These are phyloP conservation scores for Rosa chinensis DNA, from an alignment of 306 rosid species.

Conservation along the genomic window DNA sequence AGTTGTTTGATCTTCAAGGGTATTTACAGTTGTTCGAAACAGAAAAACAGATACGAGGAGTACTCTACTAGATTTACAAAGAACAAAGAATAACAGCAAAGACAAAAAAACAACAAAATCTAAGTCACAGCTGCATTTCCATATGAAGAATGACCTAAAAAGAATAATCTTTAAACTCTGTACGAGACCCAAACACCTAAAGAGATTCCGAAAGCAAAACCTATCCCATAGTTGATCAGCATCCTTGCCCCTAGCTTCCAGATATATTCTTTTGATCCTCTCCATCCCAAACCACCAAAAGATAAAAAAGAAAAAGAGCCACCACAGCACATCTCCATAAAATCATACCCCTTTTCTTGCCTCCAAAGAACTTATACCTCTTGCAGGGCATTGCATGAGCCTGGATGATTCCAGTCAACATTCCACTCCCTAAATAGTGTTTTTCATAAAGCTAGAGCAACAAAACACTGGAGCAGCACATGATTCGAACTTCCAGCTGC, in stretches of 20 bases:
- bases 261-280: background rate
- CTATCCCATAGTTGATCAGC: background rate
- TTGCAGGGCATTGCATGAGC: background rate
- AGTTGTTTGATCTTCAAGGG: too few relatives aligned
- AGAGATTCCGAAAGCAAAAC: background rate
- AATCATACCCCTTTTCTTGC: background rate
- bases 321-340: background rate
- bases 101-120: background rate
- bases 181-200: too few relatives aligned
- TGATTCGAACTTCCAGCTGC: background rate
- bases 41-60: background rate
- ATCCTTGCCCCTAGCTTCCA: background rate
- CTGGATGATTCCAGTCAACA: background rate
- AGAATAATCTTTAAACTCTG: background rate
- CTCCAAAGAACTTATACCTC: background rate
- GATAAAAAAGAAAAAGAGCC: background rate
- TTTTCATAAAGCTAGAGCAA: background rate
- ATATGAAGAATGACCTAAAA: background rate
- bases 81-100: background rate
- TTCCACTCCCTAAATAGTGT: background rate
- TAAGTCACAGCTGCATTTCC: background rate
- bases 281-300: background rate
- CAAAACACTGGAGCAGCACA: background rate
- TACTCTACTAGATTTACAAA: background rate
- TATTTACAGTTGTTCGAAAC: too few relatives aligned